Evolutionary conservation across 2,329 filamentous ascomycete species (phyloP).

Genomic region (Ophiostoma perfectum): DNA sequence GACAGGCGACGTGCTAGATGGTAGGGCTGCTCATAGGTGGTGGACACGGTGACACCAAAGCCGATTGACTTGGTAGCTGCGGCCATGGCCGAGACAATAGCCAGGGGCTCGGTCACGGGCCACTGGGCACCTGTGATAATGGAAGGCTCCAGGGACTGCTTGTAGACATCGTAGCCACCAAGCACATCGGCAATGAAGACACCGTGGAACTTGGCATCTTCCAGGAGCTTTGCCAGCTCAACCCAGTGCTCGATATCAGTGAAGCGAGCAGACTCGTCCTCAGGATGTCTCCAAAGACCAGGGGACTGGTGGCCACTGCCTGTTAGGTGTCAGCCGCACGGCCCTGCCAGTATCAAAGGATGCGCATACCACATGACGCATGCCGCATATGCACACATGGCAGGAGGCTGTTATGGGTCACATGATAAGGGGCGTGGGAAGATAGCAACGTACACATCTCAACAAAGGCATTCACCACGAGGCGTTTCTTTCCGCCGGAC

Average conservation of each 20-base stretch:
- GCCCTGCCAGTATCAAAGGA: not conserved
- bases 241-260: conserved; percentile 57
- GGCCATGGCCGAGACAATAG: conserved; percentile 35
- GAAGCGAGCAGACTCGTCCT: conserved; percentile 59
- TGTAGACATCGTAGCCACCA: conserved; percentile 62
- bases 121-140: conserved; percentile 61
- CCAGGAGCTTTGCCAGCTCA: conserved; percentile 53
- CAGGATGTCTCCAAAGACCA: conserved; percentile 54
- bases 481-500: conserved; percentile 14
- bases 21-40: conserved; percentile 26
- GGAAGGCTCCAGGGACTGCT: conserved; percentile 52
- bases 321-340: not conserved
- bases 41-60: conserved; percentile 26
- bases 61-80: conserved; percentile 25
- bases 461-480: conserved; percentile 15
- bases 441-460: conserved; percentile 8
- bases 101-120: conserved; percentile 64
- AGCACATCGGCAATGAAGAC: conserved; percentile 63
- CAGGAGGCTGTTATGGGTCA: not conserved
- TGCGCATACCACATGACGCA: not conserved
- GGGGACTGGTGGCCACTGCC: conserved; percentile 44
- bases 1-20: conserved; percentile 24
- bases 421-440: not conserved
- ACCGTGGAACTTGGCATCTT: conserved; percentile 55
- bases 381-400: not conserved